phyloP scores from a whole-genome alignment of 1,284 basidiomycete species.

The Cutaneotrichosporon curvatum region DNA sequence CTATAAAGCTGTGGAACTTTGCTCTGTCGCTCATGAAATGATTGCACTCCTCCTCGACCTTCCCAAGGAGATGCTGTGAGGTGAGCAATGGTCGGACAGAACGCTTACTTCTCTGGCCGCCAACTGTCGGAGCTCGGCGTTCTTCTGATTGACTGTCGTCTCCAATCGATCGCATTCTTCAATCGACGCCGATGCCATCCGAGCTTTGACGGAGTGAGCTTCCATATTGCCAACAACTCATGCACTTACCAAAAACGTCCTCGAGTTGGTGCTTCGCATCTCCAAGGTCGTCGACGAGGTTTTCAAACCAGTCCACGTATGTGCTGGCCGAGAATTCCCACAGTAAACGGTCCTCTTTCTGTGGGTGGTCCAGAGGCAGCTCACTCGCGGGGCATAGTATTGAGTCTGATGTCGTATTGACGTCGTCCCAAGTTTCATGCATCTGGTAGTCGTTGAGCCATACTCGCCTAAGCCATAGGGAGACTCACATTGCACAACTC shows the following conservation, averaged over 20 bases:
- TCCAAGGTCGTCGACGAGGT: slow-evolving; percentile 62
- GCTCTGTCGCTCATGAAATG: slow-evolving; percentile 41
- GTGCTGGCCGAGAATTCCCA: slow-evolving; percentile 66
- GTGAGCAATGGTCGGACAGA: not conserved
- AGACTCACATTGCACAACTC: slow-evolving; percentile 51
- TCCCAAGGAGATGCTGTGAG: slow-evolving; percentile 34
- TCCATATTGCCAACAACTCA: too few relatives aligned
- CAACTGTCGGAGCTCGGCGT: slow-evolving; percentile 33
- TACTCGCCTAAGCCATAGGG: not conserved
- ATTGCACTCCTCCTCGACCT: slow-evolving; percentile 38
- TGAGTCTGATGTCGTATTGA: slow-evolving; percentile 62
- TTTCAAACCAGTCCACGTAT: slow-evolving; percentile 62
- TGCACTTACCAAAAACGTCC: slow-evolving; percentile 57
- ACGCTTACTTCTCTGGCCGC: slow-evolving; percentile 36
- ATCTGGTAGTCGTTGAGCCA: slow-evolving; percentile 24
- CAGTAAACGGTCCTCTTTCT: slow-evolving; percentile 60
- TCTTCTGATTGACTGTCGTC: slow-evolving; percentile 23
- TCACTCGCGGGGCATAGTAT: slow-evolving; percentile 48
- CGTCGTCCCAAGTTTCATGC: slow-evolving; percentile 54
- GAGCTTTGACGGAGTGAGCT: slow-evolving; percentile 19
- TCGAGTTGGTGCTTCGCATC: slow-evolving; percentile 63
- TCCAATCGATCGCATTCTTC: slow-evolving; percentile 36
- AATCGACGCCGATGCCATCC: slow-evolving; percentile 25
- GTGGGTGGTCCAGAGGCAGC: slow-evolving; percentile 36
- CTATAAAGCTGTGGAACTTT: slow-evolving; percentile 42